Evolutionary conservation across 2,329 filamentous ascomycete genomes (phyloP).

Genomic region (Laburnicola sp.): DNA sequence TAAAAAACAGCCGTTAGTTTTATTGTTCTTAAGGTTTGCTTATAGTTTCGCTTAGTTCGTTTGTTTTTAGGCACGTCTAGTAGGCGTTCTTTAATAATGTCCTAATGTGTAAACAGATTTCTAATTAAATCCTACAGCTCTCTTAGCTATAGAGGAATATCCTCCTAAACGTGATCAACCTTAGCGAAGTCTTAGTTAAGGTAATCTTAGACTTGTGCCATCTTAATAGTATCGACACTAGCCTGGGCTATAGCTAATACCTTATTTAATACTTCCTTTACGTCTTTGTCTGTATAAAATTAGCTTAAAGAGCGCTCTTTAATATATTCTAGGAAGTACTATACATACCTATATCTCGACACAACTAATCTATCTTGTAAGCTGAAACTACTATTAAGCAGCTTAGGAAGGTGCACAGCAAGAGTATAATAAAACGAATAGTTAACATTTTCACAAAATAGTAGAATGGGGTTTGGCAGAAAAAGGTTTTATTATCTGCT

Average conservation of each 20-base stretch:
- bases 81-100: constrained; percentile 1
- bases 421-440: neutral
- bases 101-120: neutral
- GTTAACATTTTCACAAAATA: neutral
- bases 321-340: too few relatives aligned
- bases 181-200: neutral
- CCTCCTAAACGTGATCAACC: neutral
- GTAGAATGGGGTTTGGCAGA: too few relatives aligned
- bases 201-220: neutral
- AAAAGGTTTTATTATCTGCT: too few relatives aligned
- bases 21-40: neutral
- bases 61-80: neutral
- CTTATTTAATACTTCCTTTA: neutral
- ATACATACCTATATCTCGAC: neutral
- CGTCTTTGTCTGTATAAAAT: neutral
- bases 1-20: neutral
- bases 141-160: neutral
- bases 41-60: neutral
- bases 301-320: neutral
- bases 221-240: neutral
- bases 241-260: neutral
- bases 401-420: neutral
- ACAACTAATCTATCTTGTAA: constrained; percentile 1
- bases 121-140: constrained; percentile 1
- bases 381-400: neutral